Evolutionary conservation across 225 moss, liverwort and hornwort genomes (phyloP).

Genomic region (Marchantia paleacea): DNA sequence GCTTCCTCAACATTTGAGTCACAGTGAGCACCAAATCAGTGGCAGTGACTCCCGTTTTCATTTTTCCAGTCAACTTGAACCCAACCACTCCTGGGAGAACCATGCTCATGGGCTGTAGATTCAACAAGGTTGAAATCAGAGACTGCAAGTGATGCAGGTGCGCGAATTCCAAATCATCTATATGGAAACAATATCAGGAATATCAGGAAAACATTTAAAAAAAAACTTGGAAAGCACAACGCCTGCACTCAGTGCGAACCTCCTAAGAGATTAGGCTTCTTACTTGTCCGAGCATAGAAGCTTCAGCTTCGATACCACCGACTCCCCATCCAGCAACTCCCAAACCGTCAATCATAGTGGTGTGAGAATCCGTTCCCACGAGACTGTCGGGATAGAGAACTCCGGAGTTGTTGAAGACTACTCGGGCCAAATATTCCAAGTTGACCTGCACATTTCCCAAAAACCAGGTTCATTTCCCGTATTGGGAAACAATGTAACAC

Average conservation of each 20-base stretch:
- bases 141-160: not conserved
- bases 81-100: slow-evolving; percentile 96
- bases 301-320: slow-evolving; percentile 98
- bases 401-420: slow-evolving; percentile 81
- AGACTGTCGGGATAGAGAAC: slow-evolving; percentile 85
- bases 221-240: not conserved
- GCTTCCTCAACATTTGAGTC: slow-evolving; percentile 87
- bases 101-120: slow-evolving; percentile 94
- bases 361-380: slow-evolving; percentile 98
- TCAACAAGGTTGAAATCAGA: not conserved
- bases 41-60: slow-evolving; percentile 87
- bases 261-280: slow-evolving; percentile 9
- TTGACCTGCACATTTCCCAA: slow-evolving; percentile 59
- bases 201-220: not conserved
- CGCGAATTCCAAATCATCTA: no score
- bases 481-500: not conserved
- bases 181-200: not conserved
- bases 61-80: slow-evolving; percentile 80
- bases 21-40: slow-evolving; percentile 96
- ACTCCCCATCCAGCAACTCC: slow-evolving; percentile 99
- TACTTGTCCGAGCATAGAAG: slow-evolving; percentile 98
- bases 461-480: no score
- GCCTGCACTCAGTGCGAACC: not conserved
- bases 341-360: slow-evolving; percentile 98
- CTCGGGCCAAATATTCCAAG: slow-evolving; percentile 87